Evolutionary conservation across 345 rosid species (phyloP), one percentile per base, ranked within the genome.

Genomic region (Citrus glauca): DNA sequence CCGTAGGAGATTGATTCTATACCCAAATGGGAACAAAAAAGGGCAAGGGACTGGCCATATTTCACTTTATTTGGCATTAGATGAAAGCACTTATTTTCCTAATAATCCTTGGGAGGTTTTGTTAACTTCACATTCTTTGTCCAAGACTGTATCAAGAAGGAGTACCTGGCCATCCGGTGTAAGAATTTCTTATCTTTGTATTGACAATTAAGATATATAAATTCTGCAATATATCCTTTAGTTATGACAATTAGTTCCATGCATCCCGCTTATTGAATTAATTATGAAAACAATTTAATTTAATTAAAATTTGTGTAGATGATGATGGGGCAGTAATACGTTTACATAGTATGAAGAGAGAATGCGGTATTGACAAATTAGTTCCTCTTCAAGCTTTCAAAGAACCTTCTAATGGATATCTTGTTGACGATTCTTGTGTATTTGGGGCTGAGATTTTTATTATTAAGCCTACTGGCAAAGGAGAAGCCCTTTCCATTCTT

Each of bases 391-490:
- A 74, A 6, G 28, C 56, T 2, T 75, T 80, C 71, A 48, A 50
- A 24, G 75, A 75, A 16, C 9, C 45, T n/a, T 75, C 76, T 2
- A 69, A 75, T 45, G 33, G 69, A n/a, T 65, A 53, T 28, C 71
- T 67, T 8, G 65, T 68, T 27, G 56, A 70, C 8, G 27, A 75
- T 19, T 57, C 40, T 53, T 80, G 79, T n/a, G 20, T 20, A 14
- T 80, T 75, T 48, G 76, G 82, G 48, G 75, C 40, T 20, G 79
- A 80, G 71, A 65, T 80, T 53, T 67, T 69, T 35, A 72, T 69
- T 25, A 16, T 74, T 17, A 61, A 48, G 25, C 30, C 50, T 19
- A 40, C 70, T 19, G 48, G 81, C 19, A 62, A 45, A 17, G 61
- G 33, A 35, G 32, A 78, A 63, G 35, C 64, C n/a, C 65, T 71